phyloP scores from a whole-genome alignment of 2,329 filamentous ascomycete species.

The Hirsutella rhossiliensis region DNA sequence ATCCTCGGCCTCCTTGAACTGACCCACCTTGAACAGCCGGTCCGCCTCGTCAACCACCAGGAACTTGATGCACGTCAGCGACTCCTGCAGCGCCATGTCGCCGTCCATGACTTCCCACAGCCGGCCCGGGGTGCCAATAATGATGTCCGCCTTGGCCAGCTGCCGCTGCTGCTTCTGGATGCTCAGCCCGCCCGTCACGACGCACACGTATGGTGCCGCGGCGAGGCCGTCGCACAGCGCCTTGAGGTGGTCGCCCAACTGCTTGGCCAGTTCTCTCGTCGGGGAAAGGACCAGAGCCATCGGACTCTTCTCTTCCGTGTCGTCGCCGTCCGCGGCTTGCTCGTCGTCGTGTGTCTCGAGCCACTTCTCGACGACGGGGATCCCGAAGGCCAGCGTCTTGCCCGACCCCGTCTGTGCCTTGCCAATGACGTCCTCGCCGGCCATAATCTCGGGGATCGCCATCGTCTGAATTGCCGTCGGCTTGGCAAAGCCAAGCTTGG shows the following conservation, averaged over 20 bases:
- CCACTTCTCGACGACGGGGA: slow-evolving; percentile 83
- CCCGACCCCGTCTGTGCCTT: slow-evolving; percentile 95
- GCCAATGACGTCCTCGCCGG: slow-evolving; percentile 82
- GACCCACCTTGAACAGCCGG: slow-evolving; percentile 77
- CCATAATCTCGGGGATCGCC: slow-evolving; percentile 70
- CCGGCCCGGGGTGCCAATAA: slow-evolving; percentile 86
- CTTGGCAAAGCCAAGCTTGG: slow-evolving; percentile 65
- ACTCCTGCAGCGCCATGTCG: slow-evolving; percentile 54
- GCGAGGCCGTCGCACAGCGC: slow-evolving; percentile 54
- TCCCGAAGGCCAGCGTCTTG: slow-evolving; percentile 89
- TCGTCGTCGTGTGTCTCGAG: slow-evolving; percentile 37
- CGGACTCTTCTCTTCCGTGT: slow-evolving; percentile 31
- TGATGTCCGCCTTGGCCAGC: slow-evolving; percentile 72
- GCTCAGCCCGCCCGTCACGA: slow-evolving; percentile 83
- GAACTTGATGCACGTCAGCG: slow-evolving; percentile 65
- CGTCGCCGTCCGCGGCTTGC: slow-evolving; percentile 8
- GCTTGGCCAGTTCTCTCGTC: slow-evolving; percentile 86
- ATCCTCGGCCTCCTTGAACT: slow-evolving; percentile 89
- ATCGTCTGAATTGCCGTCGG: slow-evolving; percentile 74
- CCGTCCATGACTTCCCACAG: slow-evolving; percentile 88
- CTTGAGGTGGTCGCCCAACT: slow-evolving; percentile 73
- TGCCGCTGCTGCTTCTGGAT: slow-evolving; percentile 91
- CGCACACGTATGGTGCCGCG: slow-evolving; percentile 61
- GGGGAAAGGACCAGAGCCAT: slow-evolving; percentile 78
- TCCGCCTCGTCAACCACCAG: slow-evolving; percentile 93